Base-by-base conservation (phyloP, 2,329 filamentous ascomycete species). In the Colletotrichum tropicale region DNA sequence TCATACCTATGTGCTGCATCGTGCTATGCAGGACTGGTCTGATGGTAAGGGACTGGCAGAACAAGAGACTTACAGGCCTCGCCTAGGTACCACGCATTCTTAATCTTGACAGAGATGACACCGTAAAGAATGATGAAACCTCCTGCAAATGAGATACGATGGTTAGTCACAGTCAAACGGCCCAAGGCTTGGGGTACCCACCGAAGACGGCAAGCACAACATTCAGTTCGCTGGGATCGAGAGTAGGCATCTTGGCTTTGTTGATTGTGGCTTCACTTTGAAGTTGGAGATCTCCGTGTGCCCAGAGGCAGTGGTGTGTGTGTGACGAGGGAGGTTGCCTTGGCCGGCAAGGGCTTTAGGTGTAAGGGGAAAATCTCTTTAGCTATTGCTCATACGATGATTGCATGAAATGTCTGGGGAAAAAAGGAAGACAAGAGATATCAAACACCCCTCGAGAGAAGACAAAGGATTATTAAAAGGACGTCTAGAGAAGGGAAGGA, bases 11-110 rank as follows among this genome's bases (percentile, higher is more conserved):
- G 12, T 34, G 18, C 36, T 55, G n/a, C 48, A 28, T 15, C 24
- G 12, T 43, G 26, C 16, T 3, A 64, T 58, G 28, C n/a, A 5
- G 28, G 18, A 18, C 8, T 21, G 9, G 16, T 30, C 34, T 2
- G 16, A 21, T 3, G 30, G n/a, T 62, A 10, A 36, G 38, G 13
- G 2, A 56, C 21, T 12, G 5, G 5, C 15, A 16, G 38, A 38
- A 18, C 16, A 36, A 58, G 1, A 2, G 32, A 83, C 88, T 80
- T 80, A 89, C 88, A 79, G 28, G 89, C 89, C 83, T 91, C 89
- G 21, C 89, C 89, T 7, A 91, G 82, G 77, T 89, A 90, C 88
- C 88, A 90, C 38, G 82, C 81, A 65, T 85, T 84, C 81, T 90
- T 91, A 77, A 91, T 85, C 80, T 89, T 87, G 28, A 89, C 85